Percentiles rank a stretch among this genome's conserved stretches.
These are phyloP conservation scores for Kwoniella bestiolae DNA, from an alignment of 768 basidiomycete genomes.

Conservation along the genomic window DNA sequence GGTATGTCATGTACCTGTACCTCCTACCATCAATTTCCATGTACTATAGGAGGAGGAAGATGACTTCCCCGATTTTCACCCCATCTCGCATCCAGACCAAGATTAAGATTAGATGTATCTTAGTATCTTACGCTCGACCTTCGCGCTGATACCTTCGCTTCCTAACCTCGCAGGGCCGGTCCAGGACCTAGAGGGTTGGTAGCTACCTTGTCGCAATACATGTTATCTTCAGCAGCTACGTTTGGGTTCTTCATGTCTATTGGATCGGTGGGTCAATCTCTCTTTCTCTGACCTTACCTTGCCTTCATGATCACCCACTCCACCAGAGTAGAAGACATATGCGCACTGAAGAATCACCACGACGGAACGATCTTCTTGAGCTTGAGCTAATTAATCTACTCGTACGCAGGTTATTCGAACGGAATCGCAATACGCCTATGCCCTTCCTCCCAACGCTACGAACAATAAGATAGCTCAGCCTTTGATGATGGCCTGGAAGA, in stretches of 20 bases:
- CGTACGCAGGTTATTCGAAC: slow-evolving; percentile 81
- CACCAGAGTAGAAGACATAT: no score
- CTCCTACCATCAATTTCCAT: neutral
- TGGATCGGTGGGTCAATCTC: slow-evolving; percentile 69
- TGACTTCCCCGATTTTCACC: no score
- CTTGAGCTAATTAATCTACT: neutral
- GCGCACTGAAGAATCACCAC: no score
- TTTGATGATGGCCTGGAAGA: slow-evolving; percentile 24
- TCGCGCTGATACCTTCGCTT: no score
- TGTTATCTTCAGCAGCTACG: slow-evolving; percentile 96
- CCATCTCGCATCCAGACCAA: no score
- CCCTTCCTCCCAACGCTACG: slow-evolving; percentile 28
- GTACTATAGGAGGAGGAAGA: no score
- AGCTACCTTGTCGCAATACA: slow-evolving; percentile 93
- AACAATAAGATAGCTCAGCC: slow-evolving; percentile 10
- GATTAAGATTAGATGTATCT: no score
- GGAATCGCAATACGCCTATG: slow-evolving; percentile 61
- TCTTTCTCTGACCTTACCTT: neutral
- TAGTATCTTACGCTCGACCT: no score
- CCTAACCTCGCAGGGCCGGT: slow-evolving; percentile 66
- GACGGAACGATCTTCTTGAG: no score
- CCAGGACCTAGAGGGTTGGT: slow-evolving; percentile 87
- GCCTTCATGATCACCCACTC: no score
- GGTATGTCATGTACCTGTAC: slow-evolving; percentile 62
- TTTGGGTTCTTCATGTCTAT: slow-evolving; percentile 97